Base-by-base conservation (phyloP, 73 alveolate genomes). In the Loxodes magnus region DNA sequence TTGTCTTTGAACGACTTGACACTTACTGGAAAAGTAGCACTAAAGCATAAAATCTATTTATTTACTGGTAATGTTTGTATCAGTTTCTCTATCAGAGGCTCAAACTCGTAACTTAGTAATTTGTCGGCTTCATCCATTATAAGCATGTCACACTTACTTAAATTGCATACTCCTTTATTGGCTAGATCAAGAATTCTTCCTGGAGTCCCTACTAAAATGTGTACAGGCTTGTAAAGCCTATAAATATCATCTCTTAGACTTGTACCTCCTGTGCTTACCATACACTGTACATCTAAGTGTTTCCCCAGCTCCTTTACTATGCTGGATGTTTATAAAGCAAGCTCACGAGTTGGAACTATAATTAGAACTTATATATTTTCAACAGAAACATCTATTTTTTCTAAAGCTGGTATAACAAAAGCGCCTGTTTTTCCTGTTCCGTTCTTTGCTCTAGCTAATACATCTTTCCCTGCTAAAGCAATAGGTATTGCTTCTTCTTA, bases 401-500 rank as follows among this genome's bases (percentile, higher is more conserved):
- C 86, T 26, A 92, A 66, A 35, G 79, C 64, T 15, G 96, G 94
- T 41, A 88, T 87, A 5, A 84, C 80, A 63, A 76, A 92, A 10
- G 97, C 85, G 34, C 87, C 96, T 10, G 99, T 92, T 63, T 92
- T 92, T 10, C 99, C 99, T 39, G 97, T 92, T 5, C 99, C 99
- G 63, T 82, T 88, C 67, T 88, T 92, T 15, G 97, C 99, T 56
- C 94, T 77, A 22, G 95, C 97, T 6, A 92, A 84, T 43, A 92
- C 72, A 66, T 85, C 76, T 25, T 67, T 68, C 52, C 79, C 78
- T 33, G 33, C 36, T 30, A 87, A 43, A 30, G 90, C 87, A 24
- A 55, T 58, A 3, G 94, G 94, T n/a, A 86, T 81, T 38, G 82
- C 71, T 51, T 80, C 75, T 36, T 87, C 84, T 61, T 96, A 92